Conservation (phyloP, 2,329 filamentous ascomycete genomes). For the Blumeriella jaapii region DNA sequence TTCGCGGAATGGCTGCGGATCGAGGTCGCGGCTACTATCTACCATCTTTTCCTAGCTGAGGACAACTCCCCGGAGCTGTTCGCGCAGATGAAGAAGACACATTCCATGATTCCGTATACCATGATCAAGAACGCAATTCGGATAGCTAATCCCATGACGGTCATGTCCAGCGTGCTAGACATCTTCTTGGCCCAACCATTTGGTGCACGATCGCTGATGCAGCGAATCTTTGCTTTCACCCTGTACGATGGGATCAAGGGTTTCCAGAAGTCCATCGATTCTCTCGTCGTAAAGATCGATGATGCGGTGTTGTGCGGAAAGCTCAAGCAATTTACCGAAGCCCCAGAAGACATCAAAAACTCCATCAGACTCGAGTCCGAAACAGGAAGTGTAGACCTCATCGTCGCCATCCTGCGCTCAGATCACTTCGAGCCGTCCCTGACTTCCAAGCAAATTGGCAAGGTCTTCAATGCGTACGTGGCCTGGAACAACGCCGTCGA, state of each 20-base stretch:
- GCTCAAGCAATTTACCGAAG: slow-evolving; percentile 66
- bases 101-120: slow-evolving; percentile 87
- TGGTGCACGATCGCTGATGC: slow-evolving; percentile 77
- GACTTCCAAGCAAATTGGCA: slow-evolving; percentile 62
- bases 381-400: slow-evolving; percentile 65
- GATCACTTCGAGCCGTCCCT: slow-evolving; percentile 65
- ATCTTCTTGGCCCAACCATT: slow-evolving; percentile 94
- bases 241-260: slow-evolving; percentile 80
- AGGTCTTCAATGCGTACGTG: slow-evolving; percentile 87
- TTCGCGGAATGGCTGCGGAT: slow-evolving; percentile 98
- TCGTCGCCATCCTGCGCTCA: slow-evolving; percentile 75
- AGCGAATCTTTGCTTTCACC: slow-evolving; percentile 87
- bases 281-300: slow-evolving; percentile 64
- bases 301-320: slow-evolving; percentile 71
- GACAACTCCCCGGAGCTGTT: slow-evolving; percentile 97
- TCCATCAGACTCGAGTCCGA: slow-evolving; percentile 63
- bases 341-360: slow-evolving; percentile 63
- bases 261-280: slow-evolving; percentile 79
- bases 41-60: slow-evolving; percentile 93
- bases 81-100: slow-evolving; percentile 85
- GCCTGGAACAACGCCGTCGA: slow-evolving; percentile 94
- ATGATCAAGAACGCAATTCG: slow-evolving; percentile 94
- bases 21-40: slow-evolving; percentile 90
- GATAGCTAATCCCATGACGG: slow-evolving; percentile 88
- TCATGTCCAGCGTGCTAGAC: slow-evolving; percentile 93